Percentiles rank a stretch among this genome's conserved stretches.
These are phyloP conservation scores for Penicillium daleae DNA, from an alignment of 495 filamentous ascomycete genomes.

Conservation along the genomic window DNA sequence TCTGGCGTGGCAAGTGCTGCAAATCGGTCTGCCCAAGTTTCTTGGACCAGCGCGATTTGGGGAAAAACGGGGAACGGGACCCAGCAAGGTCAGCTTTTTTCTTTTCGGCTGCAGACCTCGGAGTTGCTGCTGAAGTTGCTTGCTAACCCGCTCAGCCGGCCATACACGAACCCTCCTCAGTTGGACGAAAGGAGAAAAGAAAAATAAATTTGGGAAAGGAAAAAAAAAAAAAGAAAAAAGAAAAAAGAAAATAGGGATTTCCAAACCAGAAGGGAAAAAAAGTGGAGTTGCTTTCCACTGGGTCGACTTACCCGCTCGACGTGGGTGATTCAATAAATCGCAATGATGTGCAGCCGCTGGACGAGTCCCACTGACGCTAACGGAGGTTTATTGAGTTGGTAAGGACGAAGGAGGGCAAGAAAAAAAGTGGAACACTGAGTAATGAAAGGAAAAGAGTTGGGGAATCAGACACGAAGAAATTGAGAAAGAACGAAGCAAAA, in stretches of 20 bases:
- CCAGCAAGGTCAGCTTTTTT: constrained; percentile 3
- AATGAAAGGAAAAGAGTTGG: neutral
- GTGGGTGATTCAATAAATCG: constrained; percentile 22
- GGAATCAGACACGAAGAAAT: neutral
- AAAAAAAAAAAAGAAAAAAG: constrained; percentile 9
- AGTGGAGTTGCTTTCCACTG: constrained; percentile 17
- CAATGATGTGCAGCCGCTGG: constrained; percentile 33
- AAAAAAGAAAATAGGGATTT: too few species aligned
- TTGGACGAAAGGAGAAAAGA: constrained; percentile 7
- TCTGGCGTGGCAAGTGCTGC: neutral
- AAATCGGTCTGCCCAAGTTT: neutral
- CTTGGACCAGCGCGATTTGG: neutral
- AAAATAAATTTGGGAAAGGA: constrained; percentile 8
- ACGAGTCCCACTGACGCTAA: constrained; percentile 25
- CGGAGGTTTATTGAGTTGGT: constrained; percentile 21
- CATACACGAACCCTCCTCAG: neutral
- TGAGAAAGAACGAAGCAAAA: neutral
- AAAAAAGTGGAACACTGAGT: neutral
- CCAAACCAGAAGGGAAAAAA: constrained; percentile 17
- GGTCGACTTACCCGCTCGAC: constrained; percentile 18
- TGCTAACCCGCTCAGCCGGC: constrained; percentile 8
- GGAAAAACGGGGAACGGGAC: neutral
- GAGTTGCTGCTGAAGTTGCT: too few species aligned
- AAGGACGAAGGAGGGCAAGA: neutral
- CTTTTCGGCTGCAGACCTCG: constrained; percentile 1